phyloP scores from a whole-genome alignment of 192 early-diverging fungal species.

The Borealophlyctis nickersoniae region DNA sequence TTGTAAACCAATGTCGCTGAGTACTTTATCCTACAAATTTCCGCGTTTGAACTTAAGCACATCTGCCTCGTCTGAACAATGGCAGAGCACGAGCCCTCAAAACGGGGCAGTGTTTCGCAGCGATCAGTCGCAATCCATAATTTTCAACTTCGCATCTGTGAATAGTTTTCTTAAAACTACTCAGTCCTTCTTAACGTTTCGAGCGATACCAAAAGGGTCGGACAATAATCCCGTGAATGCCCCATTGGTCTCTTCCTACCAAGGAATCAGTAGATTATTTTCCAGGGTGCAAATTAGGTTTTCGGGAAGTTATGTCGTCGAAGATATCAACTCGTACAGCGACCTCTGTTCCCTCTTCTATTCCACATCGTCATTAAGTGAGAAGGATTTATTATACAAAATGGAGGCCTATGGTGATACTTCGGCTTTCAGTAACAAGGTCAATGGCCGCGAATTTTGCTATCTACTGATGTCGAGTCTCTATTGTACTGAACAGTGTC shows the following conservation, averaged over 20 bases:
- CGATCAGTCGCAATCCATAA: background rate
- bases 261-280: background rate
- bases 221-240: too few species aligned
- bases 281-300: background rate
- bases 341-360: background rate
- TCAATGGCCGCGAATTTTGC: background rate
- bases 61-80: background rate
- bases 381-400: background rate
- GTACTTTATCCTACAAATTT: background rate
- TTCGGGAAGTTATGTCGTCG: background rate
- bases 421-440: background rate
- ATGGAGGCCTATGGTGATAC: background rate
- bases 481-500: background rate
- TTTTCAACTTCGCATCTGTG: background rate
- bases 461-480: background rate
- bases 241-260: background rate
- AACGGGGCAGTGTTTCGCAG: background rate
- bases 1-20: background rate
- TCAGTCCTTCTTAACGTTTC: background rate
- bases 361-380: background rate
- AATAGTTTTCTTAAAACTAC: background rate
- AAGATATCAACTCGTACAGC: background rate
- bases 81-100: background rate
- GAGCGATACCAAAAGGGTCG: too few species aligned
- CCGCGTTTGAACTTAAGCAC: background rate